Evolutionary conservation across 371 early-diverging fungal genomes (phyloP).

Genomic region (Saksenaea vasiformis): DNA sequence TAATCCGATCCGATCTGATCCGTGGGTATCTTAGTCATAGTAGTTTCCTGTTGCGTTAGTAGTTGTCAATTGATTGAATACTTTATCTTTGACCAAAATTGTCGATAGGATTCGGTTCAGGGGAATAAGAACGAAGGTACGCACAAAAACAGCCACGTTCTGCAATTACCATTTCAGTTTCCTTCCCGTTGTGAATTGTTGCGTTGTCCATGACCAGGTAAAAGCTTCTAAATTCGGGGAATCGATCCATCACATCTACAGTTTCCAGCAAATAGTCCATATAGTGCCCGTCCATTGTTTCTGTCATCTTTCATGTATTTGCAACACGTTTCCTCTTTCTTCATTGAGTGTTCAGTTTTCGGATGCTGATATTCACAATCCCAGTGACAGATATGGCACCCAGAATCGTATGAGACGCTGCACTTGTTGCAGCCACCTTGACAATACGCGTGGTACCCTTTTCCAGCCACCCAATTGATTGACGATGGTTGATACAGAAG

Average conservation of each 20-base stretch:
- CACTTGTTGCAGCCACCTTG: conserved; percentile 4
- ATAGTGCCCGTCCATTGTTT: not conserved
- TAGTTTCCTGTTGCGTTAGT: too few relatives aligned
- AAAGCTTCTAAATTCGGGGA: not conserved
- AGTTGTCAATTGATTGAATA: too few relatives aligned
- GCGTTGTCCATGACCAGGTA: conserved; percentile 16
- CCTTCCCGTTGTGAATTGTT: conserved; percentile 1
- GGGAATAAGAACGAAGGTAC: conserved; percentile 18
- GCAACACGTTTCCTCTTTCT: not conserved
- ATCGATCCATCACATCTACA: not conserved
- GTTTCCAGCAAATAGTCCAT: not conserved
- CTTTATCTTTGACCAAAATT: conserved; percentile 7
- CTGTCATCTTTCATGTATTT: not conserved
- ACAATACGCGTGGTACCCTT: conserved; percentile 10
- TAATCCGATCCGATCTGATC: too few relatives aligned
- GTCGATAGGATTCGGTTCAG: conserved; percentile 15
- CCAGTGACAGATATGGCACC: conserved; percentile 2
- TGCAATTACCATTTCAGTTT: conserved; percentile 3
- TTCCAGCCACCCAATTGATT: conserved; percentile 9
- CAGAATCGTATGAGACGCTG: conserved; percentile 5
- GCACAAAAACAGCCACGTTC: conserved; percentile 10
- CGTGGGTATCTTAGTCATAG: too few relatives aligned
- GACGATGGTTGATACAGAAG: conserved; percentile 11
- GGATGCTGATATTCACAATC: conserved; percentile 1
- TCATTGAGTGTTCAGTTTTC: conserved; percentile 4